These are phyloP conservation scores for Penicillium pancosmium DNA, from an alignment of 495 filamentous ascomycete genomes.

Conservation along the genomic window DNA sequence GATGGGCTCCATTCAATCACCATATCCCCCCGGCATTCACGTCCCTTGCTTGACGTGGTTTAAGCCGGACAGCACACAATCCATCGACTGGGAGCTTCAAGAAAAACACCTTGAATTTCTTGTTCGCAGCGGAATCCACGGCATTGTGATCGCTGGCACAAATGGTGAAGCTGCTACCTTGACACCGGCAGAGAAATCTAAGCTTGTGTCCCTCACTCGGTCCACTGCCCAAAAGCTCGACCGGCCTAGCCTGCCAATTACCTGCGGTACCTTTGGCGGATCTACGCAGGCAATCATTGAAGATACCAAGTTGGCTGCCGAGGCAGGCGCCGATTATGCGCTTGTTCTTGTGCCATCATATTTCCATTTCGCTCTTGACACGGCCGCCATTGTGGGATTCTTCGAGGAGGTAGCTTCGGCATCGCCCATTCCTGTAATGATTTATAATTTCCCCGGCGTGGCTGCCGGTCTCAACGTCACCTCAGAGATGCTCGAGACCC, in stretches of 20 bases:
- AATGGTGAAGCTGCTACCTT: conserved; percentile 40
- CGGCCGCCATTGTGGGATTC: conserved; percentile 61
- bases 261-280: conserved; percentile 25
- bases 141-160: conserved; percentile 36
- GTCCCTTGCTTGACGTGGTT: conserved; percentile 41
- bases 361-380: conserved; percentile 61
- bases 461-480: conserved; percentile 70
- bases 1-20: conserved; percentile 17
- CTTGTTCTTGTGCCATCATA: conserved; percentile 76
- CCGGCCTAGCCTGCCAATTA: conserved; percentile 29
- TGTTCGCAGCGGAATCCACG: conserved; percentile 35
- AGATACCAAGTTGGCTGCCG: conserved; percentile 14
- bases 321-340: conserved; percentile 73
- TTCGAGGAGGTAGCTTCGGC: conserved; percentile 71
- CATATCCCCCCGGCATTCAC: conserved; percentile 38
- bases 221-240: conserved; percentile 22
- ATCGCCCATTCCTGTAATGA: conserved; percentile 75
- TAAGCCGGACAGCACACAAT: conserved; percentile 27
- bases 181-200: conserved; percentile 25
- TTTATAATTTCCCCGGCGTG: conserved; percentile 83
- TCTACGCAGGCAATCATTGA: conserved; percentile 17
- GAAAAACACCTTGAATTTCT: conserved; percentile 34
- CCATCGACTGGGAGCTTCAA: conserved; percentile 40
- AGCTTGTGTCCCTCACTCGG: conserved; percentile 26
- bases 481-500: conserved; percentile 15